Evolutionary conservation across 2,329 filamentous ascomycete genomes (phyloP), one percentile per base, ranked within the genome.

Genomic region (Cryphonectria carpinicola): DNA sequence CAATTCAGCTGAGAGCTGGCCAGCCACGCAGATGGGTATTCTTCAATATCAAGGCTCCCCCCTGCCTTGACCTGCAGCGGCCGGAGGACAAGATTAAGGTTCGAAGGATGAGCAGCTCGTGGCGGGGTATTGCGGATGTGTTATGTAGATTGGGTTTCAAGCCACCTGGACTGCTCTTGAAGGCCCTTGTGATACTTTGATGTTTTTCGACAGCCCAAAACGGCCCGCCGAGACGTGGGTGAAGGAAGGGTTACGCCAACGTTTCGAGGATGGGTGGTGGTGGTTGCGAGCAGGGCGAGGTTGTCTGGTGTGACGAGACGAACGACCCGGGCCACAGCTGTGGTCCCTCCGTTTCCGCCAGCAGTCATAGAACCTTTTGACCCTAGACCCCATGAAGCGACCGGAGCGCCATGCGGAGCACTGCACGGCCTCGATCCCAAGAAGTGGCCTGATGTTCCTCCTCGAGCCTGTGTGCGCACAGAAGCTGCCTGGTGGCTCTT

Each of bases 121-220:
- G 41, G 43, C 63, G 63, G 63, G 62, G 49, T 28, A 19, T 32
- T 63, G 39, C 39, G 25, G 39, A 35, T 22, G 63, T 65, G 28
- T 49, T 52, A 65, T 49, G 43, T 65, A 65, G 63, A 65, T 65
- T 65, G 43, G 28, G 6, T 52, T 28, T 52, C 25, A 52, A 49
- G 28, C 62, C 41, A 52, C 19, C 32, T 54, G 4, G 1, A 25
- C 17, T 32, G 25, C 28, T 14, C 28, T 56, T 56, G 64, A 25
- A 25, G 19, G 25, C 32, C 11, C 32, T 54, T 28, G 46, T 56
- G 65, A 54, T 54, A 65, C 63, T 28, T 28, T 64, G n/a, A 64
- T 25, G 43, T 41, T 25, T 13, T 13, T 35, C 28, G 63, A 35
- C 63, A 67, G 49, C 25, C 25, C 32, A 49, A 54, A 37, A 65